These are phyloP conservation scores for Brassica carinata DNA, from an alignment of 345 rosid genomes.

Conservation along the genomic window DNA sequence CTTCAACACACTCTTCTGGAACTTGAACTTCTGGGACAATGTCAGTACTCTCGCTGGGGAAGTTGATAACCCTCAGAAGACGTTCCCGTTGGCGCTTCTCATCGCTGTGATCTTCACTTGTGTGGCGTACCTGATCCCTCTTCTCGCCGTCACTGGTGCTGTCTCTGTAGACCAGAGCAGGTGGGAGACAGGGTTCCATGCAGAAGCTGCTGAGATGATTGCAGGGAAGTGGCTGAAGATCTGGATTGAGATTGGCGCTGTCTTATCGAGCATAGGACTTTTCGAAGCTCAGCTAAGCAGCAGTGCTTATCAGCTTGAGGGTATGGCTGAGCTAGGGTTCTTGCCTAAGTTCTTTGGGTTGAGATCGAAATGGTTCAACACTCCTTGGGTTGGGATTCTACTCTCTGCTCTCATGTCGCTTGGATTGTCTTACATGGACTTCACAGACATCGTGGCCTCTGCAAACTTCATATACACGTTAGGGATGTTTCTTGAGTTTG, in stretches of 20 bases:
- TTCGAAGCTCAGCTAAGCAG: constrained; percentile 88
- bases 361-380: constrained; percentile 66
- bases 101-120: constrained; percentile 79
- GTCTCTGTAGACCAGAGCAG: constrained; percentile 54
- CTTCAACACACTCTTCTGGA: constrained; percentile 94
- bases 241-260: constrained; percentile 76
- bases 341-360: constrained; percentile 55
- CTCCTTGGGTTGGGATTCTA: constrained; percentile 85
- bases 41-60: constrained; percentile 90
- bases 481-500: constrained; percentile 77
- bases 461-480: constrained; percentile 73
- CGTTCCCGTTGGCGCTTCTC: constrained; percentile 68
- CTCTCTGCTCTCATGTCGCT: constrained; percentile 50
- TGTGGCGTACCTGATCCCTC: constrained; percentile 73
- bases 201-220: constrained; percentile 68
- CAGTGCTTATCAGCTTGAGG: constrained; percentile 68
- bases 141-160: constrained; percentile 79
- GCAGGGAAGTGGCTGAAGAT: constrained; percentile 80
- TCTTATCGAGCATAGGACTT: constrained; percentile 68
- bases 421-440: constrained; percentile 58
- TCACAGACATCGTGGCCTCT: constrained; percentile 58
- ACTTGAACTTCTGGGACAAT: constrained; percentile 90
- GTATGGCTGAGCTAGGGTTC: constrained; percentile 76
- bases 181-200: constrained; percentile 79
- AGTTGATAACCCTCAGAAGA: constrained; percentile 68